These are phyloP conservation scores for Daldinia sp. DNA, from an alignment of 2,329 filamentous ascomycete genomes.

Conservation along the genomic window DNA sequence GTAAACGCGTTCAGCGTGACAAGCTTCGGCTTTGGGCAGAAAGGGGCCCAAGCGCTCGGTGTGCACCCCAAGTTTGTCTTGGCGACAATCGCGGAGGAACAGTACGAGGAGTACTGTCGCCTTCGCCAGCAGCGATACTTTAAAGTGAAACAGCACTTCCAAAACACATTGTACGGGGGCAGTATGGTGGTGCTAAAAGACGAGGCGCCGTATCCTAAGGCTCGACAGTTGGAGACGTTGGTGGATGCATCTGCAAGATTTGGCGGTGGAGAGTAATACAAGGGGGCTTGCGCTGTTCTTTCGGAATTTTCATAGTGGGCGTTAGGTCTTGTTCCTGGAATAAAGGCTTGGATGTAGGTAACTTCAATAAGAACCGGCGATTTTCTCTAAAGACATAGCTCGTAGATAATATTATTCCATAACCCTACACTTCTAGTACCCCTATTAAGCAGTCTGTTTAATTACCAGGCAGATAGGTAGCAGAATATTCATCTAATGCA, in stretches of 20 bases:
- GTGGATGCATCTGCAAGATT: slow-evolving; percentile 30
- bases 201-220: slow-evolving; percentile 29
- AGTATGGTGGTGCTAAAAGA: slow-evolving; percentile 32
- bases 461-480: too few species aligned
- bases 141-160: slow-evolving; percentile 33
- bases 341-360: too few species aligned
- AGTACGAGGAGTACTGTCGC: slow-evolving; percentile 32
- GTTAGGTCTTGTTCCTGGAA: neutral
- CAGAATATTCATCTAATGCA: too few species aligned
- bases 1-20: slow-evolving; percentile 51
- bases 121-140: slow-evolving; percentile 21
- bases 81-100: slow-evolving; percentile 38
- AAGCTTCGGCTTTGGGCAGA: slow-evolving; percentile 57
- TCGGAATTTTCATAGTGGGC: neutral
- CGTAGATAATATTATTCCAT: too few species aligned
- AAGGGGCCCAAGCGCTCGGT: slow-evolving; percentile 50
- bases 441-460: too few species aligned
- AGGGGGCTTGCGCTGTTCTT: neutral
- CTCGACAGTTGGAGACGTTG: slow-evolving; percentile 17
- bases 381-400: too few species aligned
- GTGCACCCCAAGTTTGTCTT: slow-evolving; percentile 50
- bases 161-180: slow-evolving; percentile 33
- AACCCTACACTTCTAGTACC: too few species aligned
- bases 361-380: too few species aligned
- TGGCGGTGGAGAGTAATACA: neutral